These are phyloP conservation scores for Penicillium sclerotigenum DNA, from an alignment of 2,329 filamentous ascomycete genomes.

Conservation along the genomic window DNA sequence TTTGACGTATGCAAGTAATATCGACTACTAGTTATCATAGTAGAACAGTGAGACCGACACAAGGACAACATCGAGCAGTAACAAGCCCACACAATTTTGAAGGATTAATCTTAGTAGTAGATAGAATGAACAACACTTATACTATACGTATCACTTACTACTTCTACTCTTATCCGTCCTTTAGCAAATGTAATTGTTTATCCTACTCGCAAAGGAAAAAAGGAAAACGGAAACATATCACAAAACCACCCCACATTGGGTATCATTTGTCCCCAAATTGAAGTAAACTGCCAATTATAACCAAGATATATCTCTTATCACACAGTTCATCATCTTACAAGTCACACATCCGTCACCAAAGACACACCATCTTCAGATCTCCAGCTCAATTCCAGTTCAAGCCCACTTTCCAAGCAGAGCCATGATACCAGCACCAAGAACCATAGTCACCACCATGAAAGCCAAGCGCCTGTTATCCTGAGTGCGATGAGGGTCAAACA, in stretches of 20 bases:
- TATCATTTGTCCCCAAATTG: background rate
- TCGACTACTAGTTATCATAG: background rate
- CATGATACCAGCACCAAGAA: conserved; percentile 48
- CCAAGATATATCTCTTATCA: background rate
- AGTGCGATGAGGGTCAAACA: conserved; percentile 49
- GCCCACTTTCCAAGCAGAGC: conserved; percentile 53
- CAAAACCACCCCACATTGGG: background rate
- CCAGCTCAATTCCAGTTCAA: conserved; percentile 15
- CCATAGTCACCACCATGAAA: conserved; percentile 43
- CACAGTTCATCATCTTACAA: background rate
- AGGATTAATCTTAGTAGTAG: background rate
- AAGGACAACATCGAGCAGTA: background rate
- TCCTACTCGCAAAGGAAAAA: background rate
- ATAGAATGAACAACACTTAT: background rate
- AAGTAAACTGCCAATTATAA: background rate
- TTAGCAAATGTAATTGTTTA: background rate
- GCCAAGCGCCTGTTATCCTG: conserved; percentile 37
- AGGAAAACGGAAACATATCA: background rate
- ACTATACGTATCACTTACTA: background rate
- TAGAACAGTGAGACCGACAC: too few species aligned
- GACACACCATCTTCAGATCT: background rate
- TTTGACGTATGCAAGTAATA: background rate
- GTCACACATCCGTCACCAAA: background rate
- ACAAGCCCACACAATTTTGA: background rate
- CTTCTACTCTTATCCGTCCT: background rate